Evolutionary conservation across 163 green algal species (phyloP).

Genomic region (Picocystis sp.): DNA sequence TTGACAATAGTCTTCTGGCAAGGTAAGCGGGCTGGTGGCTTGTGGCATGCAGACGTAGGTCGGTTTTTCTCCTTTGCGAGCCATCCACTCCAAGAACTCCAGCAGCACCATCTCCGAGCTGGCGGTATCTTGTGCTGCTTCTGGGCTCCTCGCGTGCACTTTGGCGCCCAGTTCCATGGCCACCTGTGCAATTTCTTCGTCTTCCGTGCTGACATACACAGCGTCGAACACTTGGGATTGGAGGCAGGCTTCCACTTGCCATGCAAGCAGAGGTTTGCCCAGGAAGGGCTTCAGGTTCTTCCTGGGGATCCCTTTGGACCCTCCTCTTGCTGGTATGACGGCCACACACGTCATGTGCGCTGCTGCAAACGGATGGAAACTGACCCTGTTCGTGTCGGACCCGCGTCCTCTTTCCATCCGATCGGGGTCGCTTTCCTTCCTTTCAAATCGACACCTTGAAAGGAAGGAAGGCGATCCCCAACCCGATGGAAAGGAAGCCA

Average conservation of each 20-base stretch:
- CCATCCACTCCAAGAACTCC: slow-evolving; percentile 1
- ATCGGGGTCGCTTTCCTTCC: too few relatives aligned
- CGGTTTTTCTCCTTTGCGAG: neutral
- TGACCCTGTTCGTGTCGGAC: too few relatives aligned
- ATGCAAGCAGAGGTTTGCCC: neutral
- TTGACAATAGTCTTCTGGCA: neutral
- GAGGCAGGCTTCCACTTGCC: neutral
- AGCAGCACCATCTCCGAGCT: slow-evolving; percentile 1
- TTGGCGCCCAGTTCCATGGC: neutral
- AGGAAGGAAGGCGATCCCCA: too few relatives aligned
- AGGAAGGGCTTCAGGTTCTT: slow-evolving; percentile 1
- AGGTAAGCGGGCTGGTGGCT: slow-evolving; percentile 1
- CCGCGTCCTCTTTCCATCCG: too few relatives aligned
- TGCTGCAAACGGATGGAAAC: neutral
- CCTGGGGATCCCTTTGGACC: slow-evolving; percentile 2
- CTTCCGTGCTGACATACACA: slow-evolving; percentile 3
- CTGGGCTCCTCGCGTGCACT: slow-evolving; percentile 4
- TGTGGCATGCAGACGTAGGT: slow-evolving; percentile 2
- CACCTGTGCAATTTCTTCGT: slow-evolving; percentile 2
- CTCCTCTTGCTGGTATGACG: slow-evolving; percentile 1
- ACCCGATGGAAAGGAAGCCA: too few relatives aligned
- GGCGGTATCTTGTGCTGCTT: neutral
- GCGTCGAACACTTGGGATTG: neutral
- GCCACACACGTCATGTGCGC: neutral
- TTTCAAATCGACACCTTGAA: too few relatives aligned